Evolutionary conservation across 2,329 filamentous ascomycete species (phyloP).

Genomic region (Penicillium sp.): DNA sequence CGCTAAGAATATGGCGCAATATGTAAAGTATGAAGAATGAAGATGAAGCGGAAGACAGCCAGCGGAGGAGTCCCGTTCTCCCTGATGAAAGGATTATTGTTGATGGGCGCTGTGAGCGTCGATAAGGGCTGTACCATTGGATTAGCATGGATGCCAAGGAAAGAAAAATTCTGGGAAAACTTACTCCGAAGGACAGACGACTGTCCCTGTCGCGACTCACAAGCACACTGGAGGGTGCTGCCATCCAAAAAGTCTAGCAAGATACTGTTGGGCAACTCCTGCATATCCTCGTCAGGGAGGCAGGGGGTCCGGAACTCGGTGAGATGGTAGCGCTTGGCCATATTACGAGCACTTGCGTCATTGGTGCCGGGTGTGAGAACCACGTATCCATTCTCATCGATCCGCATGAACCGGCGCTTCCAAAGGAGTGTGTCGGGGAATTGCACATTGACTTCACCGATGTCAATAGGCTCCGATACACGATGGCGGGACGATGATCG

Average conservation of each 20-base stretch:
- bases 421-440: constrained; percentile 94
- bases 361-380: constrained; percentile 68
- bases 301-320: constrained; percentile 75
- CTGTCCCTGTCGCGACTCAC: constrained; percentile 53
- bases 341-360: constrained; percentile 54
- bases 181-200: constrained; percentile 49
- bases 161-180: constrained; percentile 15
- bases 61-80: constrained; percentile 7
- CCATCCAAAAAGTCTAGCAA: constrained; percentile 59
- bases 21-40: not conserved
- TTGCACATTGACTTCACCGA: constrained; percentile 92
- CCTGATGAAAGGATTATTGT: constrained; percentile 11
- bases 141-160: constrained; percentile 5
- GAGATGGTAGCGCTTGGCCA: constrained; percentile 76
- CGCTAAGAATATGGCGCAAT: constrained; percentile 9
- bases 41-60: not conserved
- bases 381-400: constrained; percentile 78
- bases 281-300: constrained; percentile 80
- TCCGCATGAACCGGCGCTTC: constrained; percentile 85
- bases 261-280: constrained; percentile 86
- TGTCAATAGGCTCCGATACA: constrained; percentile 56
- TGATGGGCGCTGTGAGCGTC: constrained; percentile 38
- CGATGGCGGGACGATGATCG: constrained; percentile 40
- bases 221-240: constrained; percentile 59
- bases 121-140: constrained; percentile 36